phyloP scores from a whole-genome alignment of 2,329 filamentous ascomycete genomes.

The Pyrenophora teres region DNA sequence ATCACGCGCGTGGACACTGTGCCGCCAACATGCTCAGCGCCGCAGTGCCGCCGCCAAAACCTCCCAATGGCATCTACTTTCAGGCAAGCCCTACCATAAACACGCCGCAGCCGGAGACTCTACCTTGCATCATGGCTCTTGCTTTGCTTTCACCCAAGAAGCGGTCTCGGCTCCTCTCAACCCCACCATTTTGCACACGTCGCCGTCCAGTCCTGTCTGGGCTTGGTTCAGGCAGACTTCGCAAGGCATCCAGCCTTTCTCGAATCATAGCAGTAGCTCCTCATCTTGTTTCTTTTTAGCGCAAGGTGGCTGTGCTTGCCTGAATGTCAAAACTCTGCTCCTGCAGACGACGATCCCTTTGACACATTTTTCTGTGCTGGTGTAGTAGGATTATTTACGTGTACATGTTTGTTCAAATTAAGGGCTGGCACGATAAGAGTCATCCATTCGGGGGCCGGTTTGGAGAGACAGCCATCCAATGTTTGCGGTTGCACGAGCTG shows the following conservation, averaged over 20 bases:
- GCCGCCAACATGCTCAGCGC: slow-evolving; percentile 4
- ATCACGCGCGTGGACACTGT: slow-evolving; percentile 11
- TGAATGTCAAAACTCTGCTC: slow-evolving; percentile 16
- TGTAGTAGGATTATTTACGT: not conserved
- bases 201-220: slow-evolving; percentile 17
- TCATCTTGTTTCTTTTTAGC: slow-evolving; percentile 34
- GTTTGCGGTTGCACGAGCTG: slow-evolving; percentile 27
- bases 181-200: slow-evolving; percentile 12
- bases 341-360: slow-evolving; percentile 10
- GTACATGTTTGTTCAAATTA: not conserved
- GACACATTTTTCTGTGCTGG: slow-evolving; percentile 8
- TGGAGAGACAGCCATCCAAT: slow-evolving; percentile 11
- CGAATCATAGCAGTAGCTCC: slow-evolving; percentile 22
- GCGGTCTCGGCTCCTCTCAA: slow-evolving; percentile 13
- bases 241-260: slow-evolving; percentile 26
- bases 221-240: slow-evolving; percentile 29
- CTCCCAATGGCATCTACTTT: slow-evolving; percentile 7
- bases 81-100: not conserved
- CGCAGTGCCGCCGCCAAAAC: slow-evolving; percentile 2
- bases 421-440: not conserved
- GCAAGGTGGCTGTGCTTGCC: slow-evolving; percentile 38
- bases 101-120: slow-evolving; percentile 11
- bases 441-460: not conserved
- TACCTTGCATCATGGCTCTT: slow-evolving; percentile 10
- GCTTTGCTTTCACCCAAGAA: slow-evolving; percentile 23